Conservation (phyloP, 257 asterid species). For the Solanum pennellii region DNA sequence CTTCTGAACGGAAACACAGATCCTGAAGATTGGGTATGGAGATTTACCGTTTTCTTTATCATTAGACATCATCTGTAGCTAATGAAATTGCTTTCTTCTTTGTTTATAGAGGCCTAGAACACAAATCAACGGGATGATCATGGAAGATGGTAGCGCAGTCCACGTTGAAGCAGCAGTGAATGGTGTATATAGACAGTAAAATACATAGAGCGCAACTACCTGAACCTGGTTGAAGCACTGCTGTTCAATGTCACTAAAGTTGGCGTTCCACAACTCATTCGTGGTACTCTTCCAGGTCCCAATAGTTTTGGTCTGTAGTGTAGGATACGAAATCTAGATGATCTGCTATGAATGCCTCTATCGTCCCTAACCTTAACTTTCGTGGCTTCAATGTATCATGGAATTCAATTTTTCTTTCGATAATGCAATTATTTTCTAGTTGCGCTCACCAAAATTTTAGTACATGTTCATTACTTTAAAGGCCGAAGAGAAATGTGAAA, state of each 20-base stretch:
- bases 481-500: not conserved
- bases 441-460: not conserved
- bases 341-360: not conserved
- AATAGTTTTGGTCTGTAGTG: constrained; percentile 2
- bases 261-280: not conserved
- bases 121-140: constrained; percentile 34
- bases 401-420: not conserved
- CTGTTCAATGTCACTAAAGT: not conserved
- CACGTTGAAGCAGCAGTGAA: constrained; percentile 29
- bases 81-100: not conserved
- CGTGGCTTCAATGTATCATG: constrained; percentile 12
- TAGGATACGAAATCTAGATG: constrained; percentile 1
- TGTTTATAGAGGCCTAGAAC: constrained; percentile 40
- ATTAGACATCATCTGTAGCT: not conserved
- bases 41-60: not conserved
- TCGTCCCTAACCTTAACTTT: not conserved
- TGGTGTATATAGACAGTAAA: constrained; percentile 11
- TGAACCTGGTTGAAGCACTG: not conserved
- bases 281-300: not conserved
- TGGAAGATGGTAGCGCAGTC: constrained; percentile 29
- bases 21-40: constrained; percentile 39
- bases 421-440: not conserved
- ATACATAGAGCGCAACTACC: not conserved
- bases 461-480: not conserved
- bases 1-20: constrained; percentile 37